Evolutionary conservation across 2,329 filamentous ascomycete genomes (phyloP).

Genomic region (Aureobasidium uvarum): DNA sequence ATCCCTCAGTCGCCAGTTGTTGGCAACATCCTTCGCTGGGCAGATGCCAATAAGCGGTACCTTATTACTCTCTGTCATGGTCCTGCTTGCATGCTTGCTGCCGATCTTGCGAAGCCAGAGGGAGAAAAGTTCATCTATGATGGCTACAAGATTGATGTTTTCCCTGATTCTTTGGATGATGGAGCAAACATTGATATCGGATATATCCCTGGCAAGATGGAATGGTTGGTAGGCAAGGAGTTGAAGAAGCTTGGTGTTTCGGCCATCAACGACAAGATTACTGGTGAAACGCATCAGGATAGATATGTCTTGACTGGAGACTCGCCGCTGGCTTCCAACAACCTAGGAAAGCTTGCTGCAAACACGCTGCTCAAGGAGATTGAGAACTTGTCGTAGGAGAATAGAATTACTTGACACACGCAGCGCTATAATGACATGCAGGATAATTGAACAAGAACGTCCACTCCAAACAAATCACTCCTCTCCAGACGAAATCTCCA

Average conservation of each 20-base stretch:
- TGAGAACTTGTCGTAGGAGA: background rate
- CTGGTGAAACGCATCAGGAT: constrained; percentile 10
- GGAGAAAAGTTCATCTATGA: constrained; percentile 16
- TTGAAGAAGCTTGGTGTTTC: background rate
- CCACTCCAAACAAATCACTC: background rate
- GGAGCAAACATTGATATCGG: constrained; percentile 11
- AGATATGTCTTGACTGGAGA: constrained; percentile 13
- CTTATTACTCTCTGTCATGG: constrained; percentile 8
- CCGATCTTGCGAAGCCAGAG: background rate
- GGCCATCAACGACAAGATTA: constrained; percentile 11
- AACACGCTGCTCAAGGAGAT: background rate
- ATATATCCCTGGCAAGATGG: constrained; percentile 19
- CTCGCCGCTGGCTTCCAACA: constrained; percentile 11
- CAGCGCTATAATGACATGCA: background rate
- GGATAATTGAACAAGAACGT: too few relatives aligned
- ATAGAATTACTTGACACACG: background rate
- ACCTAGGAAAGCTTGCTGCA: constrained; percentile 11
- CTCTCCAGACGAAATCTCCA: background rate
- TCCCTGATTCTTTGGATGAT: constrained; percentile 7
- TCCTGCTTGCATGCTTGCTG: constrained; percentile 11
- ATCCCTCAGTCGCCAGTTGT: constrained; percentile 7
- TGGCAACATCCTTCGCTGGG: constrained; percentile 10
- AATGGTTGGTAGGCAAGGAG: constrained; percentile 2
- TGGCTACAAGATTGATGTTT: constrained; percentile 15
- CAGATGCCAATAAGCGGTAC: background rate